A percentile compares a stretch with the other conserved stretches of the same genome.
phyloP scores from a whole-genome alignment of 805 yeast species.

The Grigorovia transvaalensis region DNA sequence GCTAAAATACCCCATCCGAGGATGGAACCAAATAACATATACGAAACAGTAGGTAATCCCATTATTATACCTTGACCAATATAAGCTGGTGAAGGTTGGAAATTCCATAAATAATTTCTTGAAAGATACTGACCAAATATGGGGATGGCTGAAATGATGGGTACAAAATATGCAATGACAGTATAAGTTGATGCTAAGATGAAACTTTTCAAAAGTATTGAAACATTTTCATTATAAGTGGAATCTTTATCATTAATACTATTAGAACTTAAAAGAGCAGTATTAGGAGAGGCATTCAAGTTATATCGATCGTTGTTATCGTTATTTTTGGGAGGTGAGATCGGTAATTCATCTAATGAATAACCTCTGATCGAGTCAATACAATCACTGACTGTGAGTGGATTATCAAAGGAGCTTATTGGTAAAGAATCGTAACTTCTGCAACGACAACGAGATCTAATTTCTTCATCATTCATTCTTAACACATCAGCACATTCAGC shows the following conservation, averaged over 20 bases:
- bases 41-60: constrained; percentile 87
- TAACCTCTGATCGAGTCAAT: not conserved
- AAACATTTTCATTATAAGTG: constrained; percentile 40
- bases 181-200: constrained; percentile 64
- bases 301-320: not conserved
- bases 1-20: constrained; percentile 91
- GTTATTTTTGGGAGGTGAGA: not conserved
- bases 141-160: constrained; percentile 58
- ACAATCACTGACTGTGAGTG: constrained; percentile 7
- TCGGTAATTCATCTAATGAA: not conserved
- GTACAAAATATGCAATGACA: constrained; percentile 58
- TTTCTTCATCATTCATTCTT: constrained; percentile 8
- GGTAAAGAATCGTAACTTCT: constrained; percentile 1
- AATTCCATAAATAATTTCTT: constrained; percentile 61
- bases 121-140: constrained; percentile 63
- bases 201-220: constrained; percentile 53
- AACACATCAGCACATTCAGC: constrained; percentile 22
- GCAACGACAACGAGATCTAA: constrained; percentile 1
- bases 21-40: constrained; percentile 83
- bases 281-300: too few species aligned
- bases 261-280: not conserved
- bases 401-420: constrained; percentile 10
- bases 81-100: constrained; percentile 96
- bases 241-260: not conserved
- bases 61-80: constrained; percentile 95